Conservation (phyloP, 108 stramenopile species). For the Cylindrotheca closterium region DNA sequence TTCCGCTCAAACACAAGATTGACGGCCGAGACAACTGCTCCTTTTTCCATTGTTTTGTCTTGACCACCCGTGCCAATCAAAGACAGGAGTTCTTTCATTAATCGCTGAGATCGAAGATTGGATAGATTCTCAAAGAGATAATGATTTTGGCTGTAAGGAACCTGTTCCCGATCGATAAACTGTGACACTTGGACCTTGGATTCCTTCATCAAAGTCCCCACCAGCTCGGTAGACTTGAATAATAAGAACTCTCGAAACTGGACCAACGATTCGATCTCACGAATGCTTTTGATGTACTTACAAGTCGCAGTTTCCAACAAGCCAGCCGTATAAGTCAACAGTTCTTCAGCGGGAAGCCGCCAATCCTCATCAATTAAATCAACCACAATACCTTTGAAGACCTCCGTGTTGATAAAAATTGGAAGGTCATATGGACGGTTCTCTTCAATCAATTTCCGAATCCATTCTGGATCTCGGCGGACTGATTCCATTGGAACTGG, state of each 20-base stretch:
- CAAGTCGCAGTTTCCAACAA: not conserved
- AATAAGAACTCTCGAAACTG: not conserved
- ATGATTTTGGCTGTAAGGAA: not conserved
- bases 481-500: slow-evolving; percentile 31
- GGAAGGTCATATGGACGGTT: slow-evolving; percentile 54
- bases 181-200: slow-evolving; percentile 17
- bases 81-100: not conserved
- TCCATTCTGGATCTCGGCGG: slow-evolving; percentile 52
- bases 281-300: not conserved
- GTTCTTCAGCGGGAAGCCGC: slow-evolving; percentile 24
- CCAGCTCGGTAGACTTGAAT: slow-evolving; percentile 19
- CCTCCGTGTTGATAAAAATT: slow-evolving; percentile 50
- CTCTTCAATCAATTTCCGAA: slow-evolving; percentile 32
- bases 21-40: slow-evolving; percentile 28
- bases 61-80: not conserved
- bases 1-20: slow-evolving; percentile 46
- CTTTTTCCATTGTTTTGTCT: slow-evolving; percentile 11
- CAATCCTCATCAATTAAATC: slow-evolving; percentile 56
- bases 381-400: slow-evolving; percentile 47
- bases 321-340: slow-evolving; percentile 28
- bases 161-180: not conserved
- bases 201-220: slow-evolving; percentile 41
- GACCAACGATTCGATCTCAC: not conserved
- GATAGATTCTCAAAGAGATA: slow-evolving; percentile 2
- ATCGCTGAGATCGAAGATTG: not conserved